A percentile compares a stretch with the other conserved stretches of the same genome.
phyloP scores from a whole-genome alignment of 352 stramenopile species.

The Elongisporangium undulatum region DNA sequence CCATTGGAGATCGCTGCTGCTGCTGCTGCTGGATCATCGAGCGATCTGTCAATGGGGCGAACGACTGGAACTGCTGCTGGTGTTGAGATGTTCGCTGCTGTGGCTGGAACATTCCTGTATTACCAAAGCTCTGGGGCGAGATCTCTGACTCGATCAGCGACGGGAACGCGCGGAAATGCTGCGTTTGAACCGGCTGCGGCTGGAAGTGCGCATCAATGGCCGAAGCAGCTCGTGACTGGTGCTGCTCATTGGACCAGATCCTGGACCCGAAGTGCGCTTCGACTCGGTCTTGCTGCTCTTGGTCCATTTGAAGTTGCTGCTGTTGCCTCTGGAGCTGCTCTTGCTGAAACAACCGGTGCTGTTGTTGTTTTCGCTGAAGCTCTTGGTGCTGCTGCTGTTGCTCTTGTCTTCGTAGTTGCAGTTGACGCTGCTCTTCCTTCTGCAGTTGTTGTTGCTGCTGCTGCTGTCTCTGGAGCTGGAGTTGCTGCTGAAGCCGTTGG shows the following conservation, averaged over 20 bases:
- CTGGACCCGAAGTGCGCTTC: slow-evolving; percentile 6
- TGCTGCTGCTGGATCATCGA: not conserved
- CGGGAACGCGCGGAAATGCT: not conserved
- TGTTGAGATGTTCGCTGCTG: not conserved
- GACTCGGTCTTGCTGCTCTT: not conserved
- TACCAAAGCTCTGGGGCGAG: not conserved
- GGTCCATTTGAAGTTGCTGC: not conserved
- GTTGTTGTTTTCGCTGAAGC: slow-evolving; percentile 2
- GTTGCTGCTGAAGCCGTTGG: slow-evolving; percentile 1
- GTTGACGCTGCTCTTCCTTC: slow-evolving; percentile 1
- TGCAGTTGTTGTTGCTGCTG: slow-evolving; percentile 9
- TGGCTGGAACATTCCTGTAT: not conserved
- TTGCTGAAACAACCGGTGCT: slow-evolving; percentile 1
- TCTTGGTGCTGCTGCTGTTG: slow-evolving; percentile 5
- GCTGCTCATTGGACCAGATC: slow-evolving; percentile 11
- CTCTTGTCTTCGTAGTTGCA: slow-evolving; percentile 5
- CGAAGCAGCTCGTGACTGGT: slow-evolving; percentile 8
- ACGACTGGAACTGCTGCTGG: not conserved
- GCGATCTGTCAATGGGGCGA: not conserved
- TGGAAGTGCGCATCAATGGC: slow-evolving; percentile 9
- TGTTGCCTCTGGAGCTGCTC: too few species aligned
- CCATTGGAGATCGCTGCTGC: not conserved
- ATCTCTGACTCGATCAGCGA: not conserved
- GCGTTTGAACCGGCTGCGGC: not conserved
- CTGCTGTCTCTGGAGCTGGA: slow-evolving; percentile 5